These are phyloP conservation scores for Astrocystis sublimbata DNA, from an alignment of 495 filamentous ascomycete genomes.

Conservation along the genomic window DNA sequence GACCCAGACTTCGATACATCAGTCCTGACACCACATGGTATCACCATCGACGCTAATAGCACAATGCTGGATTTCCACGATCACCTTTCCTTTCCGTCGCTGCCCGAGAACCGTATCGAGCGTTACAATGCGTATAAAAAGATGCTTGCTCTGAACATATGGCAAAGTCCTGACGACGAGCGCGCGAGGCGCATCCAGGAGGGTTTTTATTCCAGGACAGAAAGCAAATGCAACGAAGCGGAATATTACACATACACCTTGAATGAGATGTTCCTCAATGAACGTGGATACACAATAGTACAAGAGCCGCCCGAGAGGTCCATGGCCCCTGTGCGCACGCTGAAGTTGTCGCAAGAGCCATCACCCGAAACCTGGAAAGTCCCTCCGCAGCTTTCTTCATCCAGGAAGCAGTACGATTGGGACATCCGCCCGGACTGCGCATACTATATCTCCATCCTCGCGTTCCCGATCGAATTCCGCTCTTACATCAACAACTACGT, in stretches of 20 bases:
- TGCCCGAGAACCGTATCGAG: neutral
- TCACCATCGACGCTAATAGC: neutral
- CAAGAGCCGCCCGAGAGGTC: neutral
- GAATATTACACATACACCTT: neutral
- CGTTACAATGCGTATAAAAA: neutral
- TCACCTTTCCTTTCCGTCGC: neutral
- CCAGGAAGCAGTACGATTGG: neutral
- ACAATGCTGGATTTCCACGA: neutral
- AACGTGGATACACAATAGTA: neutral
- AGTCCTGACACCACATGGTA: neutral
- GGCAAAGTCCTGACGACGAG: neutral
- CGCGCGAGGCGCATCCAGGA: neutral
- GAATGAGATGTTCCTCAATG: neutral
- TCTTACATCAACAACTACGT: neutral
- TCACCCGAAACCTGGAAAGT: neutral
- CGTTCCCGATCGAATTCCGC: neutral
- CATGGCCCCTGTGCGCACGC: neutral
- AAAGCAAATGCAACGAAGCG: neutral
- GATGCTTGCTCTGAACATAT: neutral
- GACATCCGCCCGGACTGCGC: neutral
- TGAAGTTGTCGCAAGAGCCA: neutral
- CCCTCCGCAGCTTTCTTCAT: neutral
- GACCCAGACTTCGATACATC: neutral
- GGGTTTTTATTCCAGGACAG: neutral
- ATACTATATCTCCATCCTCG: neutral